A percentile compares a stretch with the other conserved stretches of the same genome.
phyloP scores from a whole-genome alignment of 176 grass and related monocot species.

The Ananas comosus region DNA sequence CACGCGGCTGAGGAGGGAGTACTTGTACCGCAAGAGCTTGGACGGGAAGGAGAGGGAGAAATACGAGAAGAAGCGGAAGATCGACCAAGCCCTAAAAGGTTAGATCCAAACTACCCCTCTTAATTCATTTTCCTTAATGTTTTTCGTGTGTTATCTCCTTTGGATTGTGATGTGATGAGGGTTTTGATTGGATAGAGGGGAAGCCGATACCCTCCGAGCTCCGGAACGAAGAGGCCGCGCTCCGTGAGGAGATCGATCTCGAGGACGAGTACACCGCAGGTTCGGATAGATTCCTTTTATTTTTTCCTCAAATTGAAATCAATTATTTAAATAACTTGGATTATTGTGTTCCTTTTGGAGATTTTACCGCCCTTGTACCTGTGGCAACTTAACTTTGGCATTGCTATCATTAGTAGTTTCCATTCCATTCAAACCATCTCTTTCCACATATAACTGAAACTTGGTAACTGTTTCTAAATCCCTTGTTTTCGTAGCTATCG shows the following conservation, averaged over 20 bases:
- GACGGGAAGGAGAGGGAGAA: constrained; percentile 64
- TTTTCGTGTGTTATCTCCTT: not conserved
- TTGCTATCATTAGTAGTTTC: too few species aligned
- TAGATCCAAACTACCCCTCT: too few species aligned
- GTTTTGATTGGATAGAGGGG: constrained; percentile 29
- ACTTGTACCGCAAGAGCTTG: constrained; percentile 69
- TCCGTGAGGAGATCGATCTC: constrained; percentile 75
- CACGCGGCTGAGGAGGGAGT: constrained; percentile 39
- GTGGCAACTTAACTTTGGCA: too few species aligned
- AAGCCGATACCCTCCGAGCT: constrained; percentile 85
- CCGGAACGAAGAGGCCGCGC: constrained; percentile 53
- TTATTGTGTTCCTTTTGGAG: constrained; percentile 1
- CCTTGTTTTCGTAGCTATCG: too few species aligned
- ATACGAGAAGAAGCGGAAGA: constrained; percentile 88
- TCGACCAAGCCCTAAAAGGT: constrained; percentile 60
- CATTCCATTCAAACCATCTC: too few species aligned
- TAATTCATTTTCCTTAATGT: not conserved
- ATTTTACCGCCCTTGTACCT: not conserved
- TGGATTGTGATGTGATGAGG: not conserved
- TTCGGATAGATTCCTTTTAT: not conserved
- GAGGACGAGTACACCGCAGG: constrained; percentile 57
- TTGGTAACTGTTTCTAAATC: too few species aligned
- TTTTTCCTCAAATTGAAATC: not conserved
- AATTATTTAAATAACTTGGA: not conserved
- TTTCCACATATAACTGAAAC: too few species aligned